Evolutionary conservation across 2,329 filamentous ascomycete genomes (phyloP).

Genomic region (Aspergillus ochraceoroseus): DNA sequence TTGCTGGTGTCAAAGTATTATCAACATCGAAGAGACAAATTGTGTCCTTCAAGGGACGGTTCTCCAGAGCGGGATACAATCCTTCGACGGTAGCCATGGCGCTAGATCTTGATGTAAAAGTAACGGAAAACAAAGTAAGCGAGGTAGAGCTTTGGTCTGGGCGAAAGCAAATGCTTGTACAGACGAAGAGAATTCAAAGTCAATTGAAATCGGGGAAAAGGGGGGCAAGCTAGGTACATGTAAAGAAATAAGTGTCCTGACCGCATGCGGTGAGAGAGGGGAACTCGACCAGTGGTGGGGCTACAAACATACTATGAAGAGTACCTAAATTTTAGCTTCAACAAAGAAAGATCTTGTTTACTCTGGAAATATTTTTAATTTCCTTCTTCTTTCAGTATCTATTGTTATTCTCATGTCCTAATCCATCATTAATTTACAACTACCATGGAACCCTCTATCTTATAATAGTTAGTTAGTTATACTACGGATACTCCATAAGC

Average conservation of each 20-base stretch:
- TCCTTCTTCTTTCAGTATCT: no score
- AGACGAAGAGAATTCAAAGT: background rate
- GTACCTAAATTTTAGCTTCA: no score
- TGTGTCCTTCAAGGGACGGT: constrained; percentile 86
- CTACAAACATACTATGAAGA: no score
- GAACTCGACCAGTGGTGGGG: constrained; percentile 2
- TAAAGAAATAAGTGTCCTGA: constrained; percentile 19
- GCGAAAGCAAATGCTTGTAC: background rate
- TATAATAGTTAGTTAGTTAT: no score
- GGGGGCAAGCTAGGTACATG: constrained; percentile 6
- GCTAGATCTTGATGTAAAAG: constrained; percentile 8
- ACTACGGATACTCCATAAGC: no score
- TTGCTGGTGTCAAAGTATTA: constrained; percentile 78
- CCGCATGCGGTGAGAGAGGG: constrained; percentile 30
- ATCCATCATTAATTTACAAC: no score
- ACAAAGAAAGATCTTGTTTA: no score
- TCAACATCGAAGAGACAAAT: constrained; percentile 97
- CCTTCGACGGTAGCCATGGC: constrained; percentile 30
- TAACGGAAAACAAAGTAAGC: constrained; percentile 4
- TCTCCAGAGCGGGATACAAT: constrained; percentile 66
- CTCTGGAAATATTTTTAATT: no score
- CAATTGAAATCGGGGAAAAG: constrained; percentile 9
- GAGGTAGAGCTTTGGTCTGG: background rate
- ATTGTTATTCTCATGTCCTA: no score
- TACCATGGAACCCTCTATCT: no score